These are phyloP conservation scores for Tulasnella sp. DNA, from an alignment of 768 basidiomycete genomes.

Conservation along the genomic window DNA sequence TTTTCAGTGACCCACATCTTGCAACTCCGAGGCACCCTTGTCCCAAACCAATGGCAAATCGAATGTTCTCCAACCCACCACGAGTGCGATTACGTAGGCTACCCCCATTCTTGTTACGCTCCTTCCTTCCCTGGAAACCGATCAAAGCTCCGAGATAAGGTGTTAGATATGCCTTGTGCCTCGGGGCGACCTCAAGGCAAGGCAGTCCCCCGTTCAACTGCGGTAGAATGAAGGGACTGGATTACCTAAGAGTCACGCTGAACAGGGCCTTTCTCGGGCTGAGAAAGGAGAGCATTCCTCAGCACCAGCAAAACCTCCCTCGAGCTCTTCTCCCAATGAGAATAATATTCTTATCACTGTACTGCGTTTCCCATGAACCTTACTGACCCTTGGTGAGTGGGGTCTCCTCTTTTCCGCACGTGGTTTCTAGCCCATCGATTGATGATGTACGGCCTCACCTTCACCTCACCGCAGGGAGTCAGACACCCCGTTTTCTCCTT, in stretches of 20 bases:
- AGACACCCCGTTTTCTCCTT: constrained; percentile 2
- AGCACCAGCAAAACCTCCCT: not conserved
- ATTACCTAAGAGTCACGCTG: not conserved
- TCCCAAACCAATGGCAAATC: no score
- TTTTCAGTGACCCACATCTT: no score
- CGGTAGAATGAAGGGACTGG: no score
- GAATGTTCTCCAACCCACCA: no score
- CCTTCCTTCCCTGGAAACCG: no score
- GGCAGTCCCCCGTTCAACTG: no score
- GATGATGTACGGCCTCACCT: not conserved
- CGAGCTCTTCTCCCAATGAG: not conserved
- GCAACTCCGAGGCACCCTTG: no score
- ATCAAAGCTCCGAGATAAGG: no score
- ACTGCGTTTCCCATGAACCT: not conserved
- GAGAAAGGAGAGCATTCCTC: not conserved
- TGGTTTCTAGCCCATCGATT: not conserved
- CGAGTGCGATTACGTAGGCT: no score
- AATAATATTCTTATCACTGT: not conserved
- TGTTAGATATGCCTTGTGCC: no score
- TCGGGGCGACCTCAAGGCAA: no score
- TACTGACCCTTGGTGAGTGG: not conserved
- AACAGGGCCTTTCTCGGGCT: not conserved
- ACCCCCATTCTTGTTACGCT: no score
- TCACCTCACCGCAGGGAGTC: not conserved
- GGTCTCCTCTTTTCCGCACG: constrained; percentile 1